Evolutionary conservation across 176 grass and related monocot genomes (phyloP), one percentile per base, ranked within the genome.

Genomic region (Bonia amplexicaulis): DNA sequence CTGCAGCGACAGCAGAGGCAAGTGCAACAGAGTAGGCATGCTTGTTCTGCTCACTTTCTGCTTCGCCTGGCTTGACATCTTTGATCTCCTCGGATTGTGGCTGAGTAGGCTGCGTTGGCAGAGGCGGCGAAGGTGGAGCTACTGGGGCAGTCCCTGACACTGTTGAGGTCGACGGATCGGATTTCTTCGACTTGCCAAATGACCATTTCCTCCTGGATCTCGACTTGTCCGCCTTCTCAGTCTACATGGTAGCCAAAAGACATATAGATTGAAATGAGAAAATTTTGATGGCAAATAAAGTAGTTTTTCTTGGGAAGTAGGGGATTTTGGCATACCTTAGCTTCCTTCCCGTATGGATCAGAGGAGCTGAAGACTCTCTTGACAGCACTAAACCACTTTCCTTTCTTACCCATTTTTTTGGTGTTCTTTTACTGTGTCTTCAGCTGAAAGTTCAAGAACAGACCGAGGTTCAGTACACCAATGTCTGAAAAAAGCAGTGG

Each of bases 11-110:
- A 84, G 90, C 92, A 66, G 92, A 93, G 15, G 90, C 92, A 64
- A 97, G 90, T 0, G 92, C 92, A 76, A 97, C 95, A 2, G 92
- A 94, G 71, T 97, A 93, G 12, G 90, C 92, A 87, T 91, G 92
- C 69, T 86, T 92, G 81, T 84, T 89, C 52, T 91, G 92, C 53
- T 90, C 95, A 85, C 74, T 89, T 4, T 87, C 87, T 15, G 82
- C 71, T 71, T 93, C 88, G 15, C 78, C 41, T 59, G 92, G 23
- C 80, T 83, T 93, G 63, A 88, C 54, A 76, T 91, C 93, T 84
- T 87, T 91, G 44, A 93, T 82, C 67, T 91, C 92, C 64, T 82
- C 77, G 22, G 83, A n/a, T 46, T 73, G 82, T n/a, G 79, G 86
- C 53, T 59, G 77, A 69, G 60, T 69, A 88, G 82, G 80, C 19